phyloP scores from a whole-genome alignment of 257 asterid species.

The Ocimum tenuiflorum region DNA sequence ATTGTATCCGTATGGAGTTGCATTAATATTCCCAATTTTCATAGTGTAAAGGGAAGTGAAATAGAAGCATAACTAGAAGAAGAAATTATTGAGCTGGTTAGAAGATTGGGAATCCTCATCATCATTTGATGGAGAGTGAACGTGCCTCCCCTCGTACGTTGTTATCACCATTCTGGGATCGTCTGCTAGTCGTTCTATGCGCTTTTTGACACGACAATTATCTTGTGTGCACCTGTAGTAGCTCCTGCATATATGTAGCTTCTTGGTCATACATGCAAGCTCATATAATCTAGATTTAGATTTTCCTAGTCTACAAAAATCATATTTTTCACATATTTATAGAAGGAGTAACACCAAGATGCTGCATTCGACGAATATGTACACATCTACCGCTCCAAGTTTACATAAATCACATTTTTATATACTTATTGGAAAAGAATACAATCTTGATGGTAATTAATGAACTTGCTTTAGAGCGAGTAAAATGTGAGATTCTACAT shows the following conservation, averaged over 20 bases:
- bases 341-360: no score
- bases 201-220: constrained; percentile 79
- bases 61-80: constrained; percentile 37
- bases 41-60: not conserved
- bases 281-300: no score
- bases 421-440: no score
- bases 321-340: not conserved
- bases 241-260: constrained; percentile 55
- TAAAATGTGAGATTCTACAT: no score
- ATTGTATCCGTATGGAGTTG: not conserved
- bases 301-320: no score
- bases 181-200: constrained; percentile 80
- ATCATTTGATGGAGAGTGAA: constrained; percentile 74
- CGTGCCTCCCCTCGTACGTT: constrained; percentile 87
- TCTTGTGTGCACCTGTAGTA: constrained; percentile 89
- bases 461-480: no score
- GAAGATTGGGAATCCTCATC: constrained; percentile 57
- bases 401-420: no score
- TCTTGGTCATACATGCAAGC: no score
- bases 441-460: no score
- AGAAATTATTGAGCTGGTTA: constrained; percentile 47
- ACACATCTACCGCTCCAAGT: no score
- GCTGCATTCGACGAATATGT: no score
- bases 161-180: constrained; percentile 98
- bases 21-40: constrained; percentile 1